phyloP scores from a whole-genome alignment of 1,284 basidiomycete species.

The Microbotryomycetes sp. region DNA sequence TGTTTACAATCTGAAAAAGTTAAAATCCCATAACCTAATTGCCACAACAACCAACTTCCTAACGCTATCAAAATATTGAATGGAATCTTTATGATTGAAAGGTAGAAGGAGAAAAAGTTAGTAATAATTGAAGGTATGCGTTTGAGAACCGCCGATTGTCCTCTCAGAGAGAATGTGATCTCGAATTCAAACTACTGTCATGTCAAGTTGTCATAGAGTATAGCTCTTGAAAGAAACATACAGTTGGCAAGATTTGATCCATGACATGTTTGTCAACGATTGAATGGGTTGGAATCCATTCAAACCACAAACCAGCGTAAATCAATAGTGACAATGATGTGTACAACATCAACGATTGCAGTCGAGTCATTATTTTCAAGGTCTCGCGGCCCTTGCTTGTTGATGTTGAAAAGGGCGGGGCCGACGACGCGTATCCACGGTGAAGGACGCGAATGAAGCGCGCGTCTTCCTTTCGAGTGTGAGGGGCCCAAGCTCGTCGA shows the following conservation, averaged over 20 bases:
- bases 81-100: slow-evolving; percentile 50
- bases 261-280: neutral
- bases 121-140: slow-evolving; percentile 17
- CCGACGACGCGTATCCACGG: too few species aligned
- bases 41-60: slow-evolving; percentile 64
- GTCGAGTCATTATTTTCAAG: neutral
- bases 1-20: slow-evolving; percentile 68
- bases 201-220: slow-evolving; percentile 51
- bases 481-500: too few species aligned
- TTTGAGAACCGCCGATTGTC: slow-evolving; percentile 29
- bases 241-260: slow-evolving; percentile 23
- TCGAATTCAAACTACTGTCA: slow-evolving; percentile 51
- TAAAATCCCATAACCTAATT: slow-evolving; percentile 62
- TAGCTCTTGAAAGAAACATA: slow-evolving; percentile 48
- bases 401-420: too few species aligned
- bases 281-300: neutral
- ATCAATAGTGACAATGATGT: neutral
- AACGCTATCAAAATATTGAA: slow-evolving; percentile 71
- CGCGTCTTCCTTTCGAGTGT: too few species aligned
- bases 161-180: slow-evolving; percentile 58
- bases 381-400: too few species aligned
- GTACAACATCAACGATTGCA: neutral
- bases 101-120: slow-evolving; percentile 12
- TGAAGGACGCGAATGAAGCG: too few species aligned
- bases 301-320: neutral